These are phyloP conservation scores for Penicillium decumbens DNA, from an alignment of 2,329 filamentous ascomycete species.

Conservation along the genomic window DNA sequence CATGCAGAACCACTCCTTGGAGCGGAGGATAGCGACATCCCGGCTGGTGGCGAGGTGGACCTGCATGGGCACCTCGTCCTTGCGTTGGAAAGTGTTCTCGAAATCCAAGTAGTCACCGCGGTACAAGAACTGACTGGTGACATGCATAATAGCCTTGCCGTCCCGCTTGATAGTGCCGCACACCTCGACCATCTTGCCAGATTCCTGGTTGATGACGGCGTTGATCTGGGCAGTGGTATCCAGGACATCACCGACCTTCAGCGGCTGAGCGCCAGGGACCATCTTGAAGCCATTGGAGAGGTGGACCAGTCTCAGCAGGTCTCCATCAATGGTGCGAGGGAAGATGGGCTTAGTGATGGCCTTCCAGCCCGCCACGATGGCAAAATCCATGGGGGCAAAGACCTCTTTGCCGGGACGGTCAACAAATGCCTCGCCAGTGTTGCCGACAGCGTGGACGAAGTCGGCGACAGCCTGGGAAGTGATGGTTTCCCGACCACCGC, in stretches of 20 bases:
- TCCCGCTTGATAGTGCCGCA: slow-evolving; percentile 89
- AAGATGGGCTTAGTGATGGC: slow-evolving; percentile 99
- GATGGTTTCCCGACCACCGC: slow-evolving; percentile 80
- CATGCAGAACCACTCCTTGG: slow-evolving; percentile 95
- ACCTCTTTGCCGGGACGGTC: slow-evolving; percentile 91
- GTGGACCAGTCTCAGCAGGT: slow-evolving; percentile 92
- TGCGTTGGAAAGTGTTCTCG: slow-evolving; percentile 98
- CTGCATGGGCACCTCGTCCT: slow-evolving; percentile 92
- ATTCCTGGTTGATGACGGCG: slow-evolving; percentile 94
- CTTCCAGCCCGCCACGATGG: slow-evolving; percentile 97
- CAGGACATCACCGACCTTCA: slow-evolving; percentile 92
- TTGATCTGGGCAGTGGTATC: slow-evolving; percentile 94
- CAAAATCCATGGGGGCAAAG: slow-evolving; percentile 97
- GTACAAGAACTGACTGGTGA: slow-evolving; percentile 97
- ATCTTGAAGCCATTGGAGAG: slow-evolving; percentile 97
- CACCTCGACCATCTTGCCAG: slow-evolving; percentile 99
- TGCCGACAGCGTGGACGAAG: slow-evolving; percentile 98
- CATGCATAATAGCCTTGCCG: slow-evolving; percentile 87
- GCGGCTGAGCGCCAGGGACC: slow-evolving; percentile 87
- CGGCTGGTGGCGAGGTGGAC: slow-evolving; percentile 80
- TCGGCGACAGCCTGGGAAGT: slow-evolving; percentile 93
- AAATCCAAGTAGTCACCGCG: slow-evolving; percentile 87
- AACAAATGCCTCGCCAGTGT: slow-evolving; percentile 95
- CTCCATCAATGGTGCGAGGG: slow-evolving; percentile 90
- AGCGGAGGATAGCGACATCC: slow-evolving; percentile 88